Conservation (phyloP, 306 rosid genomes). For the Gastrolobium bilobum region DNA sequence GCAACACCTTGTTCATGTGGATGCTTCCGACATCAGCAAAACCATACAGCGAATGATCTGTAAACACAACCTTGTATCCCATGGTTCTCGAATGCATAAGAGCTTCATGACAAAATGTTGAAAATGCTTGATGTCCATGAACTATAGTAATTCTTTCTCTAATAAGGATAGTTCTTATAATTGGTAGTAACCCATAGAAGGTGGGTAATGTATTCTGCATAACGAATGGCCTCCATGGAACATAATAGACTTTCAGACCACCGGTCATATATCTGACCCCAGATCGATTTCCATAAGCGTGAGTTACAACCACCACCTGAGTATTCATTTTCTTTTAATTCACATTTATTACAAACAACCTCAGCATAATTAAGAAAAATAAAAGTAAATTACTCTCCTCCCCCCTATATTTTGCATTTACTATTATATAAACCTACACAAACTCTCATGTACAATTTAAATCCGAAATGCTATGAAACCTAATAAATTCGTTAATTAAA, state of each 20-base stretch:
- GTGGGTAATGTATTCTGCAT: slow-evolving; percentile 94
- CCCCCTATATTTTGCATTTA: neutral
- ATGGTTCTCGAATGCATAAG: slow-evolving; percentile 89
- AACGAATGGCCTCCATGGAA: slow-evolving; percentile 88
- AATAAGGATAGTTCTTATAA: slow-evolving; percentile 81
- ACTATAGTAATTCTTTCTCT: slow-evolving; percentile 83
- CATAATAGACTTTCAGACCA: slow-evolving; percentile 87
- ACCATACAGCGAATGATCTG: slow-evolving; percentile 94
- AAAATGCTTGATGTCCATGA: slow-evolving; percentile 97
- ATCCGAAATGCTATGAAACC: neutral
- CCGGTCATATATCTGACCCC: slow-evolving; percentile 93
- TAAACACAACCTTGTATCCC: slow-evolving; percentile 92
- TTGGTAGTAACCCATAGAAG: slow-evolving; percentile 78
- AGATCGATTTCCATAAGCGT: slow-evolving; percentile 90
- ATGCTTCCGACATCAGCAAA: slow-evolving; percentile 91
- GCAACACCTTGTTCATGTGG: slow-evolving; percentile 98
- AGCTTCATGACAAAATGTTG: slow-evolving; percentile 93
- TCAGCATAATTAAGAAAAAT: slow-evolving; percentile 18
- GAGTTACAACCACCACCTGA: slow-evolving; percentile 95
- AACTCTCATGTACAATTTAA: neutral
- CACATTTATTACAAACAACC: slow-evolving; percentile 30
- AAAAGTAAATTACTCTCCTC: neutral
- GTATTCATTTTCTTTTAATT: slow-evolving; percentile 35
- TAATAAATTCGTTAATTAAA: neutral
- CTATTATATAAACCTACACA: slow-evolving; percentile 24